Base-by-base conservation (phyloP, 2,329 filamentous ascomycete species). In the Diaporthe ilicicola region DNA sequence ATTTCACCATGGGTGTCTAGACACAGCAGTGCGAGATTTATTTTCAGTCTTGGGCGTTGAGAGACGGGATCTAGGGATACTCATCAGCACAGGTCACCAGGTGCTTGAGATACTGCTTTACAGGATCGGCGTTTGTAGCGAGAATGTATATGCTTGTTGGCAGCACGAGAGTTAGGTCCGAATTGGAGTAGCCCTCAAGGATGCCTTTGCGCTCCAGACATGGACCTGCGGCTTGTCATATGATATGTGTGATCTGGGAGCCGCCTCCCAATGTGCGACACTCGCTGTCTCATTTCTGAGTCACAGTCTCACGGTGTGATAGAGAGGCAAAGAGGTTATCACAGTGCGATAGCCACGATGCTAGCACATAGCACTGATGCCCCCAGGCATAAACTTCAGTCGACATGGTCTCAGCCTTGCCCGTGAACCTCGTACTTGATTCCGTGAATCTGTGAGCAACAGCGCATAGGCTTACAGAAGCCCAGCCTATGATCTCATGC, bases 1-100 rank as follows among this genome's bases (percentile, higher is more conserved):
- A 98, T 80, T 98, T 97, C 81, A 98, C 95, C 0, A 98, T 98
- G 94, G 93, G 94, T 7, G 91, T 97, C 48, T 97, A 59, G 10
- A 22, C 17, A 10, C 15, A 22, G 13, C 15, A 37, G 27, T 44
- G 24, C 32, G 24, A 24, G 24, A 19, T 50, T 37, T 15, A 29
- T 48, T 22, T 22, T 29, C 19, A 22, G 27, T 42, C 46, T 56
- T 56, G 1, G 53, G 66, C 66, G 66, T 68, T 68, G 13, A 29
- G 53, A 51, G 39, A 50, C 15, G 53, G 53, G 22, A 50, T 59
- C 29, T 51, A 32, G 9, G 53, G 32, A 24, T 39, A 13, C 10
- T 48, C 32, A 24, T 29, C 34, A 27, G 44, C 44, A 39, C n/a
- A 13, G 12, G 32, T 27, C 46, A 46, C 42, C 12, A 37, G 29